These are phyloP conservation scores for Thraustochytrium sp. DNA, from an alignment of 352 stramenopile species.

Conservation along the genomic window DNA sequence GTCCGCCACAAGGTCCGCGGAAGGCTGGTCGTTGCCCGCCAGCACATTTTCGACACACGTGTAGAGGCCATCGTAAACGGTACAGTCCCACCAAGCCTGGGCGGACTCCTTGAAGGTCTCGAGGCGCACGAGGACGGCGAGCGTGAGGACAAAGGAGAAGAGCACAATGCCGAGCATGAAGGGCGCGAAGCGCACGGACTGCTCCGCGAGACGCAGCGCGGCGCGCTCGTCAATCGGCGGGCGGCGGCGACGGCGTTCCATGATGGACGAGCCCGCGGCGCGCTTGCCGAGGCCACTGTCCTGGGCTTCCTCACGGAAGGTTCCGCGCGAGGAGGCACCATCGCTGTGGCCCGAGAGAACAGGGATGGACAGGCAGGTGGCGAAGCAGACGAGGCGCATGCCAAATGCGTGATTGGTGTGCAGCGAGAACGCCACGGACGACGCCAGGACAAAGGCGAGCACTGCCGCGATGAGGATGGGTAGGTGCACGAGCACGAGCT, in stretches of 20 bases:
- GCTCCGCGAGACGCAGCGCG: neutral
- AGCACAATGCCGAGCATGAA: neutral
- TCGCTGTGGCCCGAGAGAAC: too few species aligned
- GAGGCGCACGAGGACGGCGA: neutral
- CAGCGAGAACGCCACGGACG: neutral
- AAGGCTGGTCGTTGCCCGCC: too few species aligned
- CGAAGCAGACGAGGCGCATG: neutral
- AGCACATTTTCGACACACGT: neutral
- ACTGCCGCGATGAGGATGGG: neutral
- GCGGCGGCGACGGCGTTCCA: too few species aligned
- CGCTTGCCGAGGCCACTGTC: too few species aligned
- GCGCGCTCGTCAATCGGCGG: too few species aligned
- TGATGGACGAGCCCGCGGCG: too few species aligned
- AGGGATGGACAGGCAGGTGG: neutral
- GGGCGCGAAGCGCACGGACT: neutral
- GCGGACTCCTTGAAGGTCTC: neutral
- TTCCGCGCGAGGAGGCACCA: too few species aligned
- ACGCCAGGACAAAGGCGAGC: neutral
- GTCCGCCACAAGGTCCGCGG: too few species aligned
- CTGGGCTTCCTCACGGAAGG: too few species aligned
- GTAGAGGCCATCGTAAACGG: neutral
- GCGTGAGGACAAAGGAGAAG: neutral
- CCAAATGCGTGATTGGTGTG: neutral
- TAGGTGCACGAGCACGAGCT: neutral
- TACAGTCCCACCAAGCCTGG: neutral